These are phyloP conservation scores for Dothistroma pini DNA, from an alignment of 2,329 filamentous ascomycete genomes.

Conservation along the genomic window DNA sequence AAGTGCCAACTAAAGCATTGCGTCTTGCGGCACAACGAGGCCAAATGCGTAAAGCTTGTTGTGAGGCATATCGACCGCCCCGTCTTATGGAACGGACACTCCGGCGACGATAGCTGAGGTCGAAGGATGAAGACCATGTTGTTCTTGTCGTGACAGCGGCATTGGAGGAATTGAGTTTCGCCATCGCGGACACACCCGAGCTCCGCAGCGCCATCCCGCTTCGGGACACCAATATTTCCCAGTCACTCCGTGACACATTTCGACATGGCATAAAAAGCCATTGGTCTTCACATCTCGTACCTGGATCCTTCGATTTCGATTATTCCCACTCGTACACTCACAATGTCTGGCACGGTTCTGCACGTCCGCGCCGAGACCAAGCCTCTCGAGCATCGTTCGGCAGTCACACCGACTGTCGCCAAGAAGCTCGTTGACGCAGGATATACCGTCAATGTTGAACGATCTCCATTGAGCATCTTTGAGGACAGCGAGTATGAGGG, in stretches of 20 bases:
- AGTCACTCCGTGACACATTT: not conserved
- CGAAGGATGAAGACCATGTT: too few relatives aligned
- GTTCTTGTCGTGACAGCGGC: not conserved
- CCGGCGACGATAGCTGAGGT: too few relatives aligned
- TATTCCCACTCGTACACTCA: not conserved
- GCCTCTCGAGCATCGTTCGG: slow-evolving; percentile 38
- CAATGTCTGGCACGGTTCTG: slow-evolving; percentile 30
- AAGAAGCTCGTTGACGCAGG: slow-evolving; percentile 41
- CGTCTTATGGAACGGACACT: too few relatives aligned
- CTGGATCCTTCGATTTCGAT: too few relatives aligned
- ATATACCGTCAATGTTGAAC: slow-evolving; percentile 41
- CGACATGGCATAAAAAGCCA: not conserved
- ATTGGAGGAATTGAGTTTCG: too few relatives aligned
- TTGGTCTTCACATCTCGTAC: not conserved
- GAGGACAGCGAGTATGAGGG: slow-evolving; percentile 40
- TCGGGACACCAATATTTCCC: not conserved
- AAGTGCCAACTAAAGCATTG: too few relatives aligned
- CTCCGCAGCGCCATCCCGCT: not conserved
- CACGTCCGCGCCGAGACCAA: slow-evolving; percentile 38
- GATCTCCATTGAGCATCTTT: slow-evolving; percentile 40
- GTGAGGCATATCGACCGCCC: too few relatives aligned
- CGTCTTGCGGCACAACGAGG: too few relatives aligned
- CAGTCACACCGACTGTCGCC: slow-evolving; percentile 38
- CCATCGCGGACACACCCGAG: not conserved
- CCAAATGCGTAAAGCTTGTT: too few relatives aligned